Percentiles rank a stretch among this genome's conserved stretches.
phyloP scores from a whole-genome alignment of 139 green algal genomes.

The Asterochloris erici region DNA sequence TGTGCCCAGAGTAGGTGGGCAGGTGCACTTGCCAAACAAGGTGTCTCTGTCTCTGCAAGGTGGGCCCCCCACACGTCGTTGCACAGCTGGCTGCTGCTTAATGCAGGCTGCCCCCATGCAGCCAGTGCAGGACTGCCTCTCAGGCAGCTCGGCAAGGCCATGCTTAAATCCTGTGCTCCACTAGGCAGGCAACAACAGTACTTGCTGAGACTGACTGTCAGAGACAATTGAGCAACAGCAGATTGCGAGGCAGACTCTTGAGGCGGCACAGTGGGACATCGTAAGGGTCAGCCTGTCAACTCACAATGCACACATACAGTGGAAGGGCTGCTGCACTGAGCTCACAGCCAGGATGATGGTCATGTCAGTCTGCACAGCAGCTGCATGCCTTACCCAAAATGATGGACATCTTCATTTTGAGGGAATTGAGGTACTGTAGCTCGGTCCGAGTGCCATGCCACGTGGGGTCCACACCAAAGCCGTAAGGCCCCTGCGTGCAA shows the following conservation, averaged over 20 bases:
- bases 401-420: constrained; percentile 99
- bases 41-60: not conserved
- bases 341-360: constrained; percentile 75
- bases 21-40: too few relatives aligned
- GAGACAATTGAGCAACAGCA: too few relatives aligned
- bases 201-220: too few relatives aligned
- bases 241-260: too few relatives aligned
- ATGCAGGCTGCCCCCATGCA: not conserved
- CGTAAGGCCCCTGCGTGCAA: constrained; percentile 49
- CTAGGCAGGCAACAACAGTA: too few relatives aligned
- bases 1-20: too few relatives aligned
- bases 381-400: constrained; percentile 63
- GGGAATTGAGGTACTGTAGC: constrained; percentile 92
- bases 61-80: not conserved
- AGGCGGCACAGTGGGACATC: not conserved
- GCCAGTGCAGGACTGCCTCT: not conserved
- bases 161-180: too few relatives aligned
- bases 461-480: constrained; percentile 92
- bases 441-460: constrained; percentile 96
- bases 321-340: not conserved
- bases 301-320: not conserved
- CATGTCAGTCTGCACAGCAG: constrained; percentile 88
- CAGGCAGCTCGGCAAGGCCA: too few relatives aligned
- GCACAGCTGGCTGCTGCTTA: not conserved
- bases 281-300: not conserved